These are phyloP conservation scores for Adansonia rubrostipa DNA, from an alignment of 441 rosid genomes.

Conservation along the genomic window DNA sequence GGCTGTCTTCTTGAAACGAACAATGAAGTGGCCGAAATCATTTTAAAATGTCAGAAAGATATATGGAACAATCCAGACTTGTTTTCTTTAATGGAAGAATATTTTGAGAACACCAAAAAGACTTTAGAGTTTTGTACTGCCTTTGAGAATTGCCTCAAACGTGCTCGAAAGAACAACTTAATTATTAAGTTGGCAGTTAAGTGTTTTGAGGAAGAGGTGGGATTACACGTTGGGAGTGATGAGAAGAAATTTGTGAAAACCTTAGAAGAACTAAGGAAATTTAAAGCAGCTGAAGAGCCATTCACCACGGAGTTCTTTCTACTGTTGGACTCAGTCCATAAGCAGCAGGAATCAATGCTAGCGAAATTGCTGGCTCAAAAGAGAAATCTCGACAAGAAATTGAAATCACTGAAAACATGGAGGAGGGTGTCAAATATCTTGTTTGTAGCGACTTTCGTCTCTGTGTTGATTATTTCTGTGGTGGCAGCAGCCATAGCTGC, in stretches of 20 bases:
- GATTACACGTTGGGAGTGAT: slow-evolving; percentile 31
- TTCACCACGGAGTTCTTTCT: slow-evolving; percentile 56
- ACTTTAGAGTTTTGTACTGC: slow-evolving; percentile 63
- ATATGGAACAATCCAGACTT: slow-evolving; percentile 61
- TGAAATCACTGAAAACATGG: slow-evolving; percentile 57
- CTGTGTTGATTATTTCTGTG: slow-evolving; percentile 63
- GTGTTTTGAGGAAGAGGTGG: slow-evolving; percentile 50
- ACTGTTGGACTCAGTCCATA: slow-evolving; percentile 45
- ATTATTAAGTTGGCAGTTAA: slow-evolving; percentile 57
- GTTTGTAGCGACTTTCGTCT: slow-evolving; percentile 51
- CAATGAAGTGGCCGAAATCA: slow-evolving; percentile 61
- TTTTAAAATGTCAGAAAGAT: slow-evolving; percentile 56
- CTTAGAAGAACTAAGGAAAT: slow-evolving; percentile 54
- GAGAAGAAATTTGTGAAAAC: slow-evolving; percentile 56
- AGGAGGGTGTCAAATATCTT: slow-evolving; percentile 55
- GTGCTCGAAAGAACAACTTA: slow-evolving; percentile 56
- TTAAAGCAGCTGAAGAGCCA: slow-evolving; percentile 55
- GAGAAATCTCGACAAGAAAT: slow-evolving; percentile 56
- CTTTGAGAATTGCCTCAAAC: slow-evolving; percentile 57
- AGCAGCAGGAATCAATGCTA: slow-evolving; percentile 53
- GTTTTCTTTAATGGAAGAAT: slow-evolving; percentile 56
- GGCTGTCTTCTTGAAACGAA: slow-evolving; percentile 65
- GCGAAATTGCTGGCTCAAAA: slow-evolving; percentile 43
- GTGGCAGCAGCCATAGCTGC: slow-evolving; percentile 73
- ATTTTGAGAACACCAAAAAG: slow-evolving; percentile 54